Conservation (phyloP, 2,329 filamentous ascomycete species). For the Setomelanomma holmii region DNA sequence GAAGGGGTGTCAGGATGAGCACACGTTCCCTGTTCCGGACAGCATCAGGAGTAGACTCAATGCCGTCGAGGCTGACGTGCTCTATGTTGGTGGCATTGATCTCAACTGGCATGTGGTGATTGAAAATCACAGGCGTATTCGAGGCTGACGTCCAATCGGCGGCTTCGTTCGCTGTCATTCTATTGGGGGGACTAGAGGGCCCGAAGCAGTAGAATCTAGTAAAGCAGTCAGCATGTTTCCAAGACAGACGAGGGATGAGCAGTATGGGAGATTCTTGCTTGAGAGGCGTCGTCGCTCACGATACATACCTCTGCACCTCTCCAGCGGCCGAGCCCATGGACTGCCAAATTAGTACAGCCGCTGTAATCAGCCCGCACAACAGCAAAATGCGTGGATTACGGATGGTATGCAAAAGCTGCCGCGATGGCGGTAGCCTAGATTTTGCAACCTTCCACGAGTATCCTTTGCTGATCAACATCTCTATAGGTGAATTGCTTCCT, state of each 20-base stretch:
- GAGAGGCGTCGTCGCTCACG: background rate
- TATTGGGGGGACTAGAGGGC: slow-evolving; percentile 91
- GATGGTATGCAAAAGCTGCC: slow-evolving; percentile 68
- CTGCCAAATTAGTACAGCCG: slow-evolving; percentile 85
- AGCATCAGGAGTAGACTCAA: slow-evolving; percentile 82
- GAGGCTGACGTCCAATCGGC: slow-evolving; percentile 87
- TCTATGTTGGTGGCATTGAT: slow-evolving; percentile 82
- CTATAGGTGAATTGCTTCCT: slow-evolving; percentile 22
- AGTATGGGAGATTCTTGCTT: too few species aligned
- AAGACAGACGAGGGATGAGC: too few species aligned
- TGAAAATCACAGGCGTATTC: slow-evolving; percentile 93
- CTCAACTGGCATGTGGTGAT: slow-evolving; percentile 87
- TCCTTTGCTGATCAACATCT: slow-evolving; percentile 89
- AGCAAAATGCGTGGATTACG: slow-evolving; percentile 81
- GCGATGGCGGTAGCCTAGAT: slow-evolving; percentile 77
- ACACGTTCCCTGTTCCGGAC: slow-evolving; percentile 82
- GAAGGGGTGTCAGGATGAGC: slow-evolving; percentile 89
- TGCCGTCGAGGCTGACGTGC: slow-evolving; percentile 81
- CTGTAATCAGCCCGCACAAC: slow-evolving; percentile 71
- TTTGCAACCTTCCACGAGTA: slow-evolving; percentile 91
- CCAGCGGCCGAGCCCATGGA: slow-evolving; percentile 79
- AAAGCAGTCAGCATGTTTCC: background rate
- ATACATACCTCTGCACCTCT: slow-evolving; percentile 85
- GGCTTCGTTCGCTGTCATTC: slow-evolving; percentile 92
- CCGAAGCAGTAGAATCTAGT: slow-evolving; percentile 96